phyloP scores from a whole-genome alignment of 495 filamentous ascomycete genomes.

The Saxophila tyrrhenica region DNA sequence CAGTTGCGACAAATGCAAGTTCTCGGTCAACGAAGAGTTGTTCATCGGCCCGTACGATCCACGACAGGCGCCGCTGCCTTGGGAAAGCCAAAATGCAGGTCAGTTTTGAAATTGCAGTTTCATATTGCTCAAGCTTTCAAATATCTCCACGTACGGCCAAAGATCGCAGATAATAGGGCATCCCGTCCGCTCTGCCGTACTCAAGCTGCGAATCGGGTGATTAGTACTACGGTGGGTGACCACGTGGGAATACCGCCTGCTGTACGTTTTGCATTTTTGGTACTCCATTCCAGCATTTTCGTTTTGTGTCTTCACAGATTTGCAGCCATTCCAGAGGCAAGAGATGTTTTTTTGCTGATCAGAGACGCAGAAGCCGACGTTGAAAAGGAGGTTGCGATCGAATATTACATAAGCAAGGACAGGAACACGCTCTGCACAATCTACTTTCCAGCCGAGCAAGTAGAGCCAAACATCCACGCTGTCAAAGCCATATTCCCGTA shows the following conservation, averaged over 20 bases:
- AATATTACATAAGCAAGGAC: conserved; percentile 48
- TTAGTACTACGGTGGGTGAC: not conserved
- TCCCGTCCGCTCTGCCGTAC: not conserved
- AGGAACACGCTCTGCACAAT: conserved; percentile 52
- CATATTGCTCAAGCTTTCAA: conserved; percentile 52
- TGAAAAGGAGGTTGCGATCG: conserved; percentile 16
- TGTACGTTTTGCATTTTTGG: too few relatives aligned
- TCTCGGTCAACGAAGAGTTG: conserved; percentile 78
- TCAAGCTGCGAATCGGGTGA: not conserved
- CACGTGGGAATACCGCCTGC: too few relatives aligned
- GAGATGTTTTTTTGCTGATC: too few relatives aligned
- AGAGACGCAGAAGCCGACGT: not conserved
- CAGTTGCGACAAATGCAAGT: conserved; percentile 60
- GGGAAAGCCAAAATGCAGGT: not conserved
- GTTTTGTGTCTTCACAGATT: too few relatives aligned
- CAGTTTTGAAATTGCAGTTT: not conserved
- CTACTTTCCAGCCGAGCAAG: conserved; percentile 42
- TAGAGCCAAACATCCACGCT: conserved; percentile 57
- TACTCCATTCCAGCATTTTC: too few relatives aligned
- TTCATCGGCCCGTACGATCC: conserved; percentile 19
- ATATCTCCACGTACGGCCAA: not conserved
- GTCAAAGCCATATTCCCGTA: conserved; percentile 61
- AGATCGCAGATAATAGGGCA: not conserved
- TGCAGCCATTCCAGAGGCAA: too few relatives aligned
- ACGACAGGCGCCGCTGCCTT: not conserved